These are phyloP conservation scores for Clonostachys sp. DNA, from an alignment of 2,329 filamentous ascomycete genomes.

Conservation along the genomic window DNA sequence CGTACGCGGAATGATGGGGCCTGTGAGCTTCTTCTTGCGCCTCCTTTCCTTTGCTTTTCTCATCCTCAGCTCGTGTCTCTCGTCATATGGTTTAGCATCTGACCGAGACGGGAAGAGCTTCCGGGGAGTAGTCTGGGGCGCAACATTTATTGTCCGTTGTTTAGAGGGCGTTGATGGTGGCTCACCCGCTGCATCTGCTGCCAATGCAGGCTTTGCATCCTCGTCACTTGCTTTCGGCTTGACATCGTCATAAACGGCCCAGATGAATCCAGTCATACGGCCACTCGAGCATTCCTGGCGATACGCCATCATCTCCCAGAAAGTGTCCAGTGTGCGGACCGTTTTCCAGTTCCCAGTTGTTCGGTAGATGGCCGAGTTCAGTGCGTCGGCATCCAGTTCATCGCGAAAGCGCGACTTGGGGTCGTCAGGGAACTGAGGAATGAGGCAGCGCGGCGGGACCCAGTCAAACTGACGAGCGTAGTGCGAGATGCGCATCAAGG, in stretches of 20 bases:
- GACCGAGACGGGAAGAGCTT: constrained; percentile 16
- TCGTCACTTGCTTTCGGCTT: constrained; percentile 5
- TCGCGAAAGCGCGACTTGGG: constrained; percentile 87
- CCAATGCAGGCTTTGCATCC: constrained; percentile 4
- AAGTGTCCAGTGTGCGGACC: constrained; percentile 79
- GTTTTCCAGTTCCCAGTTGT: constrained; percentile 73
- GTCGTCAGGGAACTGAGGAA: constrained; percentile 91
- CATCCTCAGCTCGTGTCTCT: constrained; percentile 4
- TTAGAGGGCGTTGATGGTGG: constrained; percentile 1
- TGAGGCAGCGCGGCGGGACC: constrained; percentile 75
- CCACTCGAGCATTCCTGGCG: constrained; percentile 94
- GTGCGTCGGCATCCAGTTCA: constrained; percentile 81
- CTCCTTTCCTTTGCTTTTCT: constrained; percentile 24
- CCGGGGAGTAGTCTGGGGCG: constrained; percentile 23
- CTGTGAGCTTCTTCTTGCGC: constrained; percentile 40
- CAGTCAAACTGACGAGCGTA: constrained; percentile 51
- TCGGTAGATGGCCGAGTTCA: constrained; percentile 48
- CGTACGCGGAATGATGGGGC: constrained; percentile 57
- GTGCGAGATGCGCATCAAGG: constrained; percentile 62
- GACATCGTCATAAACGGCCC: constrained; percentile 74
- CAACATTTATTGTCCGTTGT: constrained; percentile 6
- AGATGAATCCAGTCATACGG: constrained; percentile 87
- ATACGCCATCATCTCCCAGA: constrained; percentile 98
- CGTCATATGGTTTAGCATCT: constrained; percentile 2
- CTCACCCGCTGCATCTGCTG: background rate